Evolutionary conservation across 2,329 filamentous ascomycete genomes (phyloP), one percentile per base, ranked within the genome.

Genomic region (Ceratocystis smalleyi): DNA sequence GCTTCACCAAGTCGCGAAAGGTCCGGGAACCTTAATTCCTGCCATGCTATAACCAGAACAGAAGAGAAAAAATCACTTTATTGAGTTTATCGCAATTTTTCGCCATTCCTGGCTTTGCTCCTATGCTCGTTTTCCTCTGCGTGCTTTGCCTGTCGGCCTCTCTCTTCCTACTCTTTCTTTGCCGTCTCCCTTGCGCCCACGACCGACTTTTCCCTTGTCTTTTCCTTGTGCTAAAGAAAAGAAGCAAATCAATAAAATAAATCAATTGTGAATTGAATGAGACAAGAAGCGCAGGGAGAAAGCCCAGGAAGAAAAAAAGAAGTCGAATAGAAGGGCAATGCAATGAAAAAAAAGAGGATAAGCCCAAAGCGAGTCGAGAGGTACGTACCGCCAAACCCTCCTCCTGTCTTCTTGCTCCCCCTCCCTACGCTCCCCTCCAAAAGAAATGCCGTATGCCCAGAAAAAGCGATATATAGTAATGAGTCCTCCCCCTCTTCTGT

Each of bases 391-490:
- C 43, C 24, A 19, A 54, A 49, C 45, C 51, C 40, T 63, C 51
- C 51, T 59, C 30, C 19, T 40, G 27, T 64, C 57, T 51, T 24
- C 6, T 24, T 49, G 47, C 49, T 19, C 19, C 49, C 19, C 49
- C 49, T 27, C 54, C 27, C 54, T 17, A 27, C 24, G 24, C 27
- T 17, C 27, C 15, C 51, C 24, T 35, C 51, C 24, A 32, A 32
- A 32, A 55, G 17, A 55, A 55, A 55, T 10, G 24, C 51, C 51
- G 51, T 17, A 6, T 57, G 12, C 54, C 54, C 35, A 40, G 32
- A 8, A 57, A 57, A 32, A 57, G 12, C 43, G 24, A 19, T 61
- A 61, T 61, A 61, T 61, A 61, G 59, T 27, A 47, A 63, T 57
- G 32, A 19, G 30, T 55, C 40, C 43, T 60, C 35, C 45, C 45